phyloP scores from a whole-genome alignment of 78 protist genomes.

The Capsaspora owczarzaki region DNA sequence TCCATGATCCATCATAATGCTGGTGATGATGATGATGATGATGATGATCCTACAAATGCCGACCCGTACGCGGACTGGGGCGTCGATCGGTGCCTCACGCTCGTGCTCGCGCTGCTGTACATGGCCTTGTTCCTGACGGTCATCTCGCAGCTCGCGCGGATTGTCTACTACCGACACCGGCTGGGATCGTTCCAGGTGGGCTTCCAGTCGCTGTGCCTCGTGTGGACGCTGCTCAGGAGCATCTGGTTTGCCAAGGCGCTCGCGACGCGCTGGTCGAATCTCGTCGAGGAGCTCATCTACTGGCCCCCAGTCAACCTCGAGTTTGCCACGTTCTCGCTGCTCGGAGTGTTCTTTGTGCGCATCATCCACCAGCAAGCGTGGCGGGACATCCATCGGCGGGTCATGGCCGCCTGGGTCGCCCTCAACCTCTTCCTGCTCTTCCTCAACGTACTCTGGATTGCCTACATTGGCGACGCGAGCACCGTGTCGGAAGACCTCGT shows the following conservation, averaged over 20 bases:
- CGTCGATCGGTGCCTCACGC: no score
- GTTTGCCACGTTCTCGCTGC: background rate
- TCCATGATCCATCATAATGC: no score
- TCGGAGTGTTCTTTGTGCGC: background rate
- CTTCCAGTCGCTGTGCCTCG: background rate
- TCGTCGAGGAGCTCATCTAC: background rate
- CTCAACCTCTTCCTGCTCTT: background rate
- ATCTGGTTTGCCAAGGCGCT: background rate
- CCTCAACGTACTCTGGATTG: background rate
- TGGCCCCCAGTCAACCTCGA: background rate
- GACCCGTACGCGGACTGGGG: no score
- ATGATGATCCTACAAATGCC: no score
- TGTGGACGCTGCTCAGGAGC: background rate
- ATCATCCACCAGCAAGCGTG: background rate
- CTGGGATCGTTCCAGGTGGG: background rate
- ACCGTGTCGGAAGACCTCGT: background rate
- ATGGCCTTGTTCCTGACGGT: background rate
- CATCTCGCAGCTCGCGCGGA: background rate
- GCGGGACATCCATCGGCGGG: background rate
- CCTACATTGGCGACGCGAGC: background rate
- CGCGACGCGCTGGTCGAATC: background rate
- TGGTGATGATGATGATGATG: no score
- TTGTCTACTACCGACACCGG: background rate
- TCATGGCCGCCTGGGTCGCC: background rate
- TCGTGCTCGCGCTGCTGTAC: background rate